These are phyloP conservation scores for Gossypium raimondii DNA, from an alignment of 345 rosid genomes.

Conservation along the genomic window DNA sequence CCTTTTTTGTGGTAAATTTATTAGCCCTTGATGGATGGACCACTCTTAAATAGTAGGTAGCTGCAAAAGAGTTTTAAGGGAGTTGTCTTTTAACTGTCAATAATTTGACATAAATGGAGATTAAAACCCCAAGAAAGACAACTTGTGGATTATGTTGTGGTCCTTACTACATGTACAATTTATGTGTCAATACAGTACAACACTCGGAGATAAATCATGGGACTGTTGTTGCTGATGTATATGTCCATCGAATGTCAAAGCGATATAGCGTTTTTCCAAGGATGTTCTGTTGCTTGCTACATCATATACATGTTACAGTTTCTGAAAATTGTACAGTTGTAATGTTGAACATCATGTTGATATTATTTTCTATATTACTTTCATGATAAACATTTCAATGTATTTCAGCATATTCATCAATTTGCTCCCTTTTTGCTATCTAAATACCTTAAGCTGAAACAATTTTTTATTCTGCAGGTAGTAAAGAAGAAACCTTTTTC, in stretches of 20 bases:
- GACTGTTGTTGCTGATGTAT: too few species aligned
- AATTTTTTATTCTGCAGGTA: conserved; percentile 42
- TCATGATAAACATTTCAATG: not conserved
- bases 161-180: not conserved
- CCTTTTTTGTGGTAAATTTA: conserved; percentile 8
- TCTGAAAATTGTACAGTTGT: not conserved
- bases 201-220: too few species aligned
- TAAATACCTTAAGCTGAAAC: not conserved
- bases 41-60: not conserved
- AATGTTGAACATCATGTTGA: not conserved
- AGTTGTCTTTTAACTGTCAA: not conserved
- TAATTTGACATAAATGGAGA: not conserved
- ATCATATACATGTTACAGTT: too few species aligned
- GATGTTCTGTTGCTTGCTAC: too few species aligned
- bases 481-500: conserved; percentile 78
- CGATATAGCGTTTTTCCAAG: too few species aligned
- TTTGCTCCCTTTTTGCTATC: too few species aligned
- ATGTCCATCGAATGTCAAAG: too few species aligned
- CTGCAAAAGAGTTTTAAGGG: not conserved
- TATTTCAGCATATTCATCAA: not conserved
- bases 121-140: conserved; percentile 1
- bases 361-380: not conserved
- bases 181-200: not conserved
- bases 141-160: not conserved
- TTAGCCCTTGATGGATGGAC: conserved; percentile 21